A percentile compares a stretch with the other conserved stretches of the same genome.
These are phyloP conservation scores for Backusella westeae DNA, from an alignment of 192 early-diverging fungal genomes.

Conservation along the genomic window DNA sequence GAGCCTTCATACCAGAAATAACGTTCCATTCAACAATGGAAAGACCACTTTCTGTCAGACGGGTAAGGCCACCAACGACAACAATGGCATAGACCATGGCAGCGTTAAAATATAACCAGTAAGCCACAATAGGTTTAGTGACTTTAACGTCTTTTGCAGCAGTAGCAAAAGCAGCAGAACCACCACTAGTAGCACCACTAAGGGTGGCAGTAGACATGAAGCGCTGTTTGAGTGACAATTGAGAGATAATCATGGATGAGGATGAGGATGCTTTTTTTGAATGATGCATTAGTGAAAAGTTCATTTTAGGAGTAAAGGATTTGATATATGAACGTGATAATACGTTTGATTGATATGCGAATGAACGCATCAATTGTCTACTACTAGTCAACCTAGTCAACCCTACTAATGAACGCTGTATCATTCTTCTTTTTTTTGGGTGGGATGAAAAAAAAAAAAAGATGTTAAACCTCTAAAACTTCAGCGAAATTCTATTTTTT, in stretches of 20 bases:
- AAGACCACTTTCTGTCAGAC: constrained; percentile 93
- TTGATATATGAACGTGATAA: background rate
- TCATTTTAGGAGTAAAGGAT: background rate
- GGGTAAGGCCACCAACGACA: constrained; percentile 91
- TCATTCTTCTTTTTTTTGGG: background rate
- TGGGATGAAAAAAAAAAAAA: background rate
- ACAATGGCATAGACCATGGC: constrained; percentile 92
- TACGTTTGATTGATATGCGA: background rate
- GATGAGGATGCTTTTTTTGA: background rate
- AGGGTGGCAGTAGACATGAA: background rate
- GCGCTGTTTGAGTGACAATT: background rate
- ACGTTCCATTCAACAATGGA: constrained; percentile 97
- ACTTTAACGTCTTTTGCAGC: background rate
- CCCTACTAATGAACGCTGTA: background rate
- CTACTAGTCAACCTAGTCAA: background rate
- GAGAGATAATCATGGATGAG: background rate
- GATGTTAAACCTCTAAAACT: background rate
- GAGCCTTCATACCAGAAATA: constrained; percentile 91
- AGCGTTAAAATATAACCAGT: constrained; percentile 88
- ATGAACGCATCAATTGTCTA: constrained; percentile 1
- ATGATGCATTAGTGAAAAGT: background rate
- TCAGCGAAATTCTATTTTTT: background rate
- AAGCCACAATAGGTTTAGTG: constrained; percentile 71
- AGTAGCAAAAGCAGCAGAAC: background rate
- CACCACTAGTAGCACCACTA: background rate